These are phyloP conservation scores for Termitomyces sp. DNA, from an alignment of 768 basidiomycete genomes.

Conservation along the genomic window DNA sequence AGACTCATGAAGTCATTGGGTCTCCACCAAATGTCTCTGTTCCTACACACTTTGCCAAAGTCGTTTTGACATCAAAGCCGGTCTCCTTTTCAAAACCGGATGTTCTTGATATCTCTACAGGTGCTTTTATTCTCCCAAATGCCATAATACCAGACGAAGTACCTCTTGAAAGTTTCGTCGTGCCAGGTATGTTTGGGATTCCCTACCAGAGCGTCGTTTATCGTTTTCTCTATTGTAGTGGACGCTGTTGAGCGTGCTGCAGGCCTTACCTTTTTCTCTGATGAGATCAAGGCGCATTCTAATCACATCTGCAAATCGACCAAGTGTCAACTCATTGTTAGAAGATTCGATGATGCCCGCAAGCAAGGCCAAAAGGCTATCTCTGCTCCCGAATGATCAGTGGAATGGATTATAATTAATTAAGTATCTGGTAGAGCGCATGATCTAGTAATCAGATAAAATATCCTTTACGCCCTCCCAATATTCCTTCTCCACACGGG, in stretches of 20 bases:
- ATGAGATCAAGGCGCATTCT: slow-evolving; percentile 63
- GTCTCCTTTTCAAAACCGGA: slow-evolving; percentile 68
- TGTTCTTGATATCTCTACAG: slow-evolving; percentile 72
- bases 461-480: slow-evolving; percentile 79
- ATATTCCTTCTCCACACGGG: slow-evolving; percentile 60
- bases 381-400: slow-evolving; percentile 39
- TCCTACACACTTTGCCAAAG: slow-evolving; percentile 98
- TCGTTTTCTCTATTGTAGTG: slow-evolving; percentile 39
- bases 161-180: slow-evolving; percentile 73
- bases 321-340: slow-evolving; percentile 83
- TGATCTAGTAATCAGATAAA: slow-evolving; percentile 58
- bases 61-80: slow-evolving; percentile 75
- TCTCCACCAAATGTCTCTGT: slow-evolving; percentile 86
- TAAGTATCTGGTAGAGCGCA: slow-evolving; percentile 7
- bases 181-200: slow-evolving; percentile 54
- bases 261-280: slow-evolving; percentile 83
- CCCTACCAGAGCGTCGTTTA: background rate
- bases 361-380: slow-evolving; percentile 58
- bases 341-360: slow-evolving; percentile 87
- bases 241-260: slow-evolving; percentile 90
- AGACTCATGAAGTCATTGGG: slow-evolving; percentile 96
- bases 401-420: slow-evolving; percentile 3
- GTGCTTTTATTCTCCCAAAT: slow-evolving; percentile 96
- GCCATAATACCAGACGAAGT: slow-evolving; percentile 84
- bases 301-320: slow-evolving; percentile 87